Percentiles rank a stretch among this genome's conserved stretches.
Conservation (phyloP, 345 rosid genomes). For the Euclidium syriacum region DNA sequence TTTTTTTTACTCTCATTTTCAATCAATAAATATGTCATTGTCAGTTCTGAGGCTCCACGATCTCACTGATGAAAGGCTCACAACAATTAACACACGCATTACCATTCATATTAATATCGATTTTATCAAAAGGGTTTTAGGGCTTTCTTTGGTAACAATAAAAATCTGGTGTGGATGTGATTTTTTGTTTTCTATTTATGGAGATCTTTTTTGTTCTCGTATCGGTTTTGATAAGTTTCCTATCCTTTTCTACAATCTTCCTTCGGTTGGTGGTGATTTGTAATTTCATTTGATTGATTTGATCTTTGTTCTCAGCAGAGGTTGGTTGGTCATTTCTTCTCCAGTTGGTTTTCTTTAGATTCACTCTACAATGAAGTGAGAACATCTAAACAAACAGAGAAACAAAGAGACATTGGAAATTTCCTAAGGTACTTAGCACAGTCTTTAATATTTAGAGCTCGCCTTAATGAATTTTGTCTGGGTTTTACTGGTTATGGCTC, state of each 20-base stretch:
- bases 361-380: slow-evolving; percentile 27
- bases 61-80: no score
- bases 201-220: no score
- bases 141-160: no score
- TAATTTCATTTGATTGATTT: slow-evolving; percentile 13
- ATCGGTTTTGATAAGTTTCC: no score
- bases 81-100: no score
- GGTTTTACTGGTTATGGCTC: background rate
- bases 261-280: slow-evolving; percentile 6
- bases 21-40: background rate
- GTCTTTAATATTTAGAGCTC: background rate
- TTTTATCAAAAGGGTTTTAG: background rate
- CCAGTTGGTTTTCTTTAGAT: slow-evolving; percentile 14
- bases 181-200: no score
- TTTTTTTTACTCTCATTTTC: background rate
- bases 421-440: slow-evolving; percentile 11
- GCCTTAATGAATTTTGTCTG: background rate
- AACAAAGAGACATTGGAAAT: background rate
- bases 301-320: slow-evolving; percentile 8
- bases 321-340: slow-evolving; percentile 14
- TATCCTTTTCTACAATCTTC: background rate
- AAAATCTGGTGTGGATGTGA: no score
- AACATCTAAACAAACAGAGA: background rate
- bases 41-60: background rate
- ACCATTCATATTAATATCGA: no score